Evolutionary conservation across 345 rosid genomes (phyloP).

Genomic region (Lepidium sativum): DNA sequence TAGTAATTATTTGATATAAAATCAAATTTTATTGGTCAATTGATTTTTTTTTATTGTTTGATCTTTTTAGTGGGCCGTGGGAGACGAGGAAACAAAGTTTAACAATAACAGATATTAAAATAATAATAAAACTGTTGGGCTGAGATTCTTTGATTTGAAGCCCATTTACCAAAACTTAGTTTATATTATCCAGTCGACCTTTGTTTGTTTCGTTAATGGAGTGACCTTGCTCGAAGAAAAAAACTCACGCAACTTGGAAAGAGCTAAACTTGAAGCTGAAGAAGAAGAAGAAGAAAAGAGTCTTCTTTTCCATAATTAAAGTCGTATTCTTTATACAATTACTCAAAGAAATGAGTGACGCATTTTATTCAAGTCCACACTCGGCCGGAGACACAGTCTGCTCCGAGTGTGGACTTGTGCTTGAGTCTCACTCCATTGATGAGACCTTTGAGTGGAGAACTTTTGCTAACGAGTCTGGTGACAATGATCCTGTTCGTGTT

Average conservation of each 20-base stretch:
- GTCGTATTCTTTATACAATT: constrained; percentile 53
- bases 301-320: neutral
- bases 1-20: no score
- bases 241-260: neutral
- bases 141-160: neutral
- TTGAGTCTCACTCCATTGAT: constrained; percentile 87
- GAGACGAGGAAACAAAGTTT: no score
- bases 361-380: constrained; percentile 71
- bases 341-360: constrained; percentile 43
- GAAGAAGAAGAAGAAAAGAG: neutral
- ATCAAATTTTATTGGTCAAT: no score
- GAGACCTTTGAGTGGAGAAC: constrained; percentile 94
- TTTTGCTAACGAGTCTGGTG: constrained; percentile 88
- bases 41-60: no score
- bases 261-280: neutral
- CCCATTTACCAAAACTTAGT: neutral
- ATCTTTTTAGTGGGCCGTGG: no score
- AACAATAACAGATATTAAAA: no score
- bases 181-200: neutral
- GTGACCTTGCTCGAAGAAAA: neutral
- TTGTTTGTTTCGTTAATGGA: no score
- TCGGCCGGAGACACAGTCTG: constrained; percentile 95
- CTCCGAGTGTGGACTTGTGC: constrained; percentile 89
- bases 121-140: neutral
- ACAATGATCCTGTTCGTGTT: constrained; percentile 85